A percentile compares a stretch with the other conserved stretches of the same genome.
Evolutionary conservation across 2,329 filamentous ascomycete genomes (phyloP).

Genomic region (Allantophomopsis lycopodina): DNA sequence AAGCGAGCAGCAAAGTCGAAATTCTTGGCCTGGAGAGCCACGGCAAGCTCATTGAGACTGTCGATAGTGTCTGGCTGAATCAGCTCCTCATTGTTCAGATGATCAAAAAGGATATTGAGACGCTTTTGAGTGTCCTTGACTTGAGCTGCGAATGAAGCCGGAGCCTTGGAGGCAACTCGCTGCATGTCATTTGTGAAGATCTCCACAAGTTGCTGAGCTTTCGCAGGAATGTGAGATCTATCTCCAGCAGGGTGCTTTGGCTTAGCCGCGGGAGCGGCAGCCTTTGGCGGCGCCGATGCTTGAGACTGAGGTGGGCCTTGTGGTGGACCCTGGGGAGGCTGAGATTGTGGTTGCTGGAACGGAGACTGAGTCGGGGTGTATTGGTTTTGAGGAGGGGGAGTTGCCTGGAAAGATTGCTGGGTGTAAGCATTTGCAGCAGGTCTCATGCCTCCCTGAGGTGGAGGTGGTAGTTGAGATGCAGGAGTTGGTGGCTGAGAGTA

Average conservation of each 20-base stretch:
- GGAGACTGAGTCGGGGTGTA: constrained; percentile 44
- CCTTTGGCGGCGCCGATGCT: constrained; percentile 24
- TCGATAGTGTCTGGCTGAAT: constrained; percentile 67
- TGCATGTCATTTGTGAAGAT: constrained; percentile 76
- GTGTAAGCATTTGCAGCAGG: constrained; percentile 31
- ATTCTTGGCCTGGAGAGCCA: constrained; percentile 54
- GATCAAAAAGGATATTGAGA: constrained; percentile 86
- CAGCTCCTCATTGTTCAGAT: constrained; percentile 90
- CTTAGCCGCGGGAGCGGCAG: constrained; percentile 28
- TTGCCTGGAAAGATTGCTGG: constrained; percentile 23
- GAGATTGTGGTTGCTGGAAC: constrained; percentile 26
- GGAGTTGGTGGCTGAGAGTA: constrained; percentile 28
- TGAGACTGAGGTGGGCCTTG: constrained; percentile 27
- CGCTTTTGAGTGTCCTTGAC: constrained; percentile 92
- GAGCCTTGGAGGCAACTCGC: constrained; percentile 74
- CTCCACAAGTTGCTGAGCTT: constrained; percentile 67
- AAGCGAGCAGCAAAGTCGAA: constrained; percentile 54
- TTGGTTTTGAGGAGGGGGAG: constrained; percentile 31
- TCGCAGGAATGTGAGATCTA: constrained; percentile 72
- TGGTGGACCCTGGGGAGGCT: constrained; percentile 36
- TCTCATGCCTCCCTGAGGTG: constrained; percentile 24
- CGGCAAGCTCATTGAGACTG: constrained; percentile 48
- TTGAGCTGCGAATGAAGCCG: constrained; percentile 73
- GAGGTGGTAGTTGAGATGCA: constrained; percentile 22
- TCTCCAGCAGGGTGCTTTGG: constrained; percentile 69